Percentiles rank a stretch among this genome's conserved stretches.
phyloP scores from a whole-genome alignment of 2,329 filamentous ascomycete species.

The Helminthosporium solani region DNA sequence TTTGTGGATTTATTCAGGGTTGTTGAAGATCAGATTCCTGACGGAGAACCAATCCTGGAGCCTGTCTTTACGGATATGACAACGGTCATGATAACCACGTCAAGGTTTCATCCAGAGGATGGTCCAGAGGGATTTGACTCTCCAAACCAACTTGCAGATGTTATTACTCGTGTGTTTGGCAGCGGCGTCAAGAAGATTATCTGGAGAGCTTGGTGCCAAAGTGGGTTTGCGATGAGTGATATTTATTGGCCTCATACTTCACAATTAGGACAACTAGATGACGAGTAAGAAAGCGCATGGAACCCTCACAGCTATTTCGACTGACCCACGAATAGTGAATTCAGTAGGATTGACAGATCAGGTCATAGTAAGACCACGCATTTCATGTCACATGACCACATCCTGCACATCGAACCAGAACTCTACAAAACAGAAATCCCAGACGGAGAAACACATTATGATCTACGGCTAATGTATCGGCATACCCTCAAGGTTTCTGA shows the following conservation, averaged over 20 bases:
- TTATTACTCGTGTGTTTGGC: conserved; percentile 12
- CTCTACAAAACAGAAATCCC: not conserved
- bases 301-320: not conserved
- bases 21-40: conserved; percentile 5
- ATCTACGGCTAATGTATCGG: conserved; percentile 1
- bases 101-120: conserved; percentile 1
- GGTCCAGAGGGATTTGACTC: conserved; percentile 9
- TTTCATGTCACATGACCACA: conserved; percentile 9
- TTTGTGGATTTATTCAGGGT: conserved; percentile 1
- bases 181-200: conserved; percentile 9
- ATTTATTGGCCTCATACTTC: conserved; percentile 9
- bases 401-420: conserved; percentile 1
- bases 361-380: not conserved
- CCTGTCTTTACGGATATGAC: conserved; percentile 9
- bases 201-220: conserved; percentile 6
- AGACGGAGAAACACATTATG: not conserved
- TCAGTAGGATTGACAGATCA: not conserved
- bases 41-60: conserved; percentile 4
- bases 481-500: conserved; percentile 9
- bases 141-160: conserved; percentile 8
- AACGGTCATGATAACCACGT: conserved; percentile 8
- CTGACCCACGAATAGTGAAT: not conserved
- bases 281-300: not conserved
- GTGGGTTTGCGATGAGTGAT: conserved; percentile 4
- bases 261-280: too few species aligned